Evolutionary conservation across 2,329 filamentous ascomycete genomes (phyloP).

Genomic region (Talaromyces islandicus): DNA sequence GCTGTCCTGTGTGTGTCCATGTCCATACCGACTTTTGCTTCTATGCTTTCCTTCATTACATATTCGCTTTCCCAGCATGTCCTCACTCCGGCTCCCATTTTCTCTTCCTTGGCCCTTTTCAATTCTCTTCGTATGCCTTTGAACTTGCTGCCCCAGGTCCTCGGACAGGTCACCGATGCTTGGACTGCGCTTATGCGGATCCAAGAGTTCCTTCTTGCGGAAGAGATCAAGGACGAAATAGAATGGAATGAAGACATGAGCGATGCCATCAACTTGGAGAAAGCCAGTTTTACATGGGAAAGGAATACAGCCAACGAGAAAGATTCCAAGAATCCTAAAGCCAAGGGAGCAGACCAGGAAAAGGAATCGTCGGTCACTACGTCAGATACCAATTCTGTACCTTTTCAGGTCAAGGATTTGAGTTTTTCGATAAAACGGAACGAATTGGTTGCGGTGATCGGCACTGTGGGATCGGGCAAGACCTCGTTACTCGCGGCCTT

Average conservation of each 20-base stretch:
- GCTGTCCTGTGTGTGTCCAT: slow-evolving; percentile 78
- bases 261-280: slow-evolving; percentile 59
- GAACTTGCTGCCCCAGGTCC: slow-evolving; percentile 79
- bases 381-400: slow-evolving; percentile 18
- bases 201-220: slow-evolving; percentile 78
- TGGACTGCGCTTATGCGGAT: slow-evolving; percentile 80
- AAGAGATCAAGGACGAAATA: slow-evolving; percentile 73
- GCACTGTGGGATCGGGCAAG: slow-evolving; percentile 71
- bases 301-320: slow-evolving; percentile 19
- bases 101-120: slow-evolving; percentile 90
- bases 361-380: slow-evolving; percentile 15
- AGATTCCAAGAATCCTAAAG: slow-evolving; percentile 1
- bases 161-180: slow-evolving; percentile 85
- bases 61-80: slow-evolving; percentile 58
- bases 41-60: slow-evolving; percentile 91
- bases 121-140: slow-evolving; percentile 86
- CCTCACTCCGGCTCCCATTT: slow-evolving; percentile 71
- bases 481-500: slow-evolving; percentile 81
- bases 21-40: slow-evolving; percentile 83
- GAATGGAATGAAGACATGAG: slow-evolving; percentile 48
- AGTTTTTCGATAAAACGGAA: slow-evolving; percentile 30
- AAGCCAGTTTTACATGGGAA: slow-evolving; percentile 87
- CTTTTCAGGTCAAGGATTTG: slow-evolving; percentile 37
- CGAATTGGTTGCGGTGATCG: slow-evolving; percentile 57
- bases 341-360: slow-evolving; percentile 10